Percentiles rank a stretch among this genome's conserved stretches.
Conservation (phyloP, 371 early-diverging fungal genomes). For the Furculomyces boomerangus region DNA sequence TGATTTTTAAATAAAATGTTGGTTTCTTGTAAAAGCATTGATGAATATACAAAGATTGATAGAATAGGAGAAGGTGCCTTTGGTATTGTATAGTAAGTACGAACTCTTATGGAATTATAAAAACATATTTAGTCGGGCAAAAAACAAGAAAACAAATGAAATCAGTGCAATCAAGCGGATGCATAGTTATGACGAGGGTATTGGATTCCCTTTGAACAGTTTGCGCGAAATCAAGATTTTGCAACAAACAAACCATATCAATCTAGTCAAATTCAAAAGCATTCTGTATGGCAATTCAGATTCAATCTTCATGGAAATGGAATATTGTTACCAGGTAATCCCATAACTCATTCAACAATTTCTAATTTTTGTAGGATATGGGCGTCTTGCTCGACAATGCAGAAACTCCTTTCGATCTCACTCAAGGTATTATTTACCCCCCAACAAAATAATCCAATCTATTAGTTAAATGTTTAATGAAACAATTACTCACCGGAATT, state of each 20-base stretch:
- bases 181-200: constrained; percentile 44
- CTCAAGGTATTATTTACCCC: constrained; percentile 19
- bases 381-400: constrained; percentile 41
- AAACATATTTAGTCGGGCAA: constrained; percentile 29
- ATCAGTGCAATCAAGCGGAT: constrained; percentile 79
- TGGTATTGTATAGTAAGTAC: constrained; percentile 60
- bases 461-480: constrained; percentile 55
- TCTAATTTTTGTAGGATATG: constrained; percentile 24
- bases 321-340: constrained; percentile 41
- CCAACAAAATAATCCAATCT: background rate
- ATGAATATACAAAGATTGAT: constrained; percentile 42
- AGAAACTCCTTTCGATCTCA: constrained; percentile 33
- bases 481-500: constrained; percentile 49
- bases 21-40: constrained; percentile 31
- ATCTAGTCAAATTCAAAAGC: constrained; percentile 64
- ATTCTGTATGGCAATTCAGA: constrained; percentile 45
- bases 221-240: constrained; percentile 81
- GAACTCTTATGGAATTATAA: background rate
- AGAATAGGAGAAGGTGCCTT: constrained; percentile 58
- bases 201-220: constrained; percentile 57
- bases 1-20: background rate
- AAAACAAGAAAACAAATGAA: constrained; percentile 30
- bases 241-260: constrained; percentile 57
- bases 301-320: constrained; percentile 51
- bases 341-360: background rate